These are phyloP conservation scores for Darksidea phi DNA, from an alignment of 495 filamentous ascomycete genomes.

Conservation along the genomic window DNA sequence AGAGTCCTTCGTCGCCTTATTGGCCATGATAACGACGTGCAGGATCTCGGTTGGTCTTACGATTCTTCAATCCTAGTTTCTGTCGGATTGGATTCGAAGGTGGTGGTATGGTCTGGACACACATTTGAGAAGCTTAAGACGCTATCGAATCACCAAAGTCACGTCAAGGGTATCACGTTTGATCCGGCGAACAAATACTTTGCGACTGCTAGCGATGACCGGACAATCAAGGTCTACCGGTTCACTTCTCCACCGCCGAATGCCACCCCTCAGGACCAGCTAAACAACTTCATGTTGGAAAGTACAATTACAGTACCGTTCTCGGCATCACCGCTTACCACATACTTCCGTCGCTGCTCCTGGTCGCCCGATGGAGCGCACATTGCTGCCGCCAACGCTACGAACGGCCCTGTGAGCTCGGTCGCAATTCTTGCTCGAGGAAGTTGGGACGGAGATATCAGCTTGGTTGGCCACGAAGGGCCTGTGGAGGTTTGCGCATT, in stretches of 20 bases:
- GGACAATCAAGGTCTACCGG: slow-evolving; percentile 93
- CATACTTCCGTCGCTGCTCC: slow-evolving; percentile 93
- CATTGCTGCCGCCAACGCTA: slow-evolving; percentile 93
- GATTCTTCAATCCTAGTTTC: slow-evolving; percentile 95
- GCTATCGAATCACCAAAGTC: slow-evolving; percentile 84
- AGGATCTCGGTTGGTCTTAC: slow-evolving; percentile 95
- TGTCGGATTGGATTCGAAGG: slow-evolving; percentile 94
- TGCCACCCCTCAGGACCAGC: slow-evolving; percentile 87
- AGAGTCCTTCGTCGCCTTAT: slow-evolving; percentile 87
- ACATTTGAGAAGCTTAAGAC: slow-evolving; percentile 98
- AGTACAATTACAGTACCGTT: slow-evolving; percentile 83
- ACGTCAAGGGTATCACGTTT: slow-evolving; percentile 98
- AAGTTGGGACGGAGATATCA: slow-evolving; percentile 94
- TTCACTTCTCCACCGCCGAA: slow-evolving; percentile 91
- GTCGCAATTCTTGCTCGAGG: slow-evolving; percentile 93
- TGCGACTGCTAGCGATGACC: slow-evolving; percentile 94
- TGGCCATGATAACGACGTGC: slow-evolving; percentile 97
- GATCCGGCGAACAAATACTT: slow-evolving; percentile 99
- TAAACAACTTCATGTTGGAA: slow-evolving; percentile 92
- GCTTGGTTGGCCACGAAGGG: slow-evolving; percentile 93
- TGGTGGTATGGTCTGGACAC: slow-evolving; percentile 95
- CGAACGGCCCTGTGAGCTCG: slow-evolving; percentile 94
- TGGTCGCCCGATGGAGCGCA: slow-evolving; percentile 98
- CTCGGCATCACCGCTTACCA: slow-evolving; percentile 82
- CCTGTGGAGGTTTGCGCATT: slow-evolving; percentile 97